Evolutionary conservation across 306 rosid species (phyloP).

Genomic region (Ormosia semicastrata): DNA sequence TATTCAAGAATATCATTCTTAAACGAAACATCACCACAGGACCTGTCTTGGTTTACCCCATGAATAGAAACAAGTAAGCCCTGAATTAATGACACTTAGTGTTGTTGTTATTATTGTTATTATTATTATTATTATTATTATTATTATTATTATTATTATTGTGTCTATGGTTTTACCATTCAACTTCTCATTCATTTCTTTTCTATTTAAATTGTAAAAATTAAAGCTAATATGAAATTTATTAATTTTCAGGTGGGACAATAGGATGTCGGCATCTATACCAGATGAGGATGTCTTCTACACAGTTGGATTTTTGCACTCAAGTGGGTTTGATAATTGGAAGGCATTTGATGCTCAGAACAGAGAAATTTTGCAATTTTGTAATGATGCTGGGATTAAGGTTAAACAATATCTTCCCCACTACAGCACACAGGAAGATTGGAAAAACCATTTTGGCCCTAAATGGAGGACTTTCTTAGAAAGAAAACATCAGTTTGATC

Average conservation of each 20-base stretch:
- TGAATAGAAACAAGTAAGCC: conserved; percentile 75
- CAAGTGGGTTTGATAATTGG: conserved; percentile 75
- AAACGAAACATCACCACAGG: conserved; percentile 65
- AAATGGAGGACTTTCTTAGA: conserved; percentile 66
- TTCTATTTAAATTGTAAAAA: neutral
- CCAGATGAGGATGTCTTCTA: conserved; percentile 88
- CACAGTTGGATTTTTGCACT: conserved; percentile 65
- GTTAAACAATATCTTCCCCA: conserved; percentile 82
- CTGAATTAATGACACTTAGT: neutral
- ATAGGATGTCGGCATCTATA: conserved; percentile 66
- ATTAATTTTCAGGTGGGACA: conserved; percentile 70
- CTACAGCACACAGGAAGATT: conserved; percentile 52
- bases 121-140: neutral
- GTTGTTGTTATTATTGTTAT: no score
- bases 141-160: neutral
- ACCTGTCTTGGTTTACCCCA: conserved; percentile 75
- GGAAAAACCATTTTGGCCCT: conserved; percentile 77
- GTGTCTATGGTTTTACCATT: neutral
- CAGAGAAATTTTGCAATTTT: conserved; percentile 60
- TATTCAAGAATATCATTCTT: conserved; percentile 66
- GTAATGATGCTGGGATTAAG: conserved; percentile 56
- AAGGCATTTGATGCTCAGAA: conserved; percentile 56
- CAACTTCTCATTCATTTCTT: neutral
- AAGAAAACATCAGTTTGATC: conserved; percentile 67
- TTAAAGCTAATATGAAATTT: neutral